Percentiles rank a stretch among this genome's conserved stretches.
Evolutionary conservation across 768 basidiomycete genomes (phyloP).

Genomic region (Terana coerulea): DNA sequence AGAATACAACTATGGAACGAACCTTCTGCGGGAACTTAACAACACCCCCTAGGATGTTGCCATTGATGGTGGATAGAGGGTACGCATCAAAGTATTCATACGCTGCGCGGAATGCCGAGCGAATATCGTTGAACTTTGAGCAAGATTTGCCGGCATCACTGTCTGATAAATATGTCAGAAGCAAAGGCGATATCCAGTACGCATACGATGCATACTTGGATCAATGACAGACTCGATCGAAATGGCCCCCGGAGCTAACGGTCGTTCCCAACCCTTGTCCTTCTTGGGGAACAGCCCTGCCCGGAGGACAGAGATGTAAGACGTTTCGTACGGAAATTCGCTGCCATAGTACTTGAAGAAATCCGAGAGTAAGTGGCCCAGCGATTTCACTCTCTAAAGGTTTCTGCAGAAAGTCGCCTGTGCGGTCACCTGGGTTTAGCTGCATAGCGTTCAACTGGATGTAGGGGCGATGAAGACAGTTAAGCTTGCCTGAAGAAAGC

Average conservation of each 20-base stretch:
- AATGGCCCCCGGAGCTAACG: constrained; percentile 25
- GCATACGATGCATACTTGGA: constrained; percentile 30
- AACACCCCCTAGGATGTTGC: constrained; percentile 22
- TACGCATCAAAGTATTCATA: constrained; percentile 17
- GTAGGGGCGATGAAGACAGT: not conserved
- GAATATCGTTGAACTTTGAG: constrained; percentile 28
- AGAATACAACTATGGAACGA: not conserved
- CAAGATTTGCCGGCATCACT: constrained; percentile 38
- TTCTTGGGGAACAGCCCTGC: constrained; percentile 31
- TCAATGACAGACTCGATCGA: constrained; percentile 42
- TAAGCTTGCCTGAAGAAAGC: constrained; percentile 59
- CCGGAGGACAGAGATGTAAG: constrained; percentile 34
- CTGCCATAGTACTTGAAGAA: constrained; percentile 66
- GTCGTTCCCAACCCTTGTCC: constrained; percentile 29
- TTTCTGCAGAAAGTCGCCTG: constrained; percentile 36
- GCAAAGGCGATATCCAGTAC: not conserved
- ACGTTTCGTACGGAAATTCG: constrained; percentile 35
- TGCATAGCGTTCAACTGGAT: constrained; percentile 22
- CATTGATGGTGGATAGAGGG: not conserved
- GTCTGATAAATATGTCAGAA: constrained; percentile 22
- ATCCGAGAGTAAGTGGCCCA: constrained; percentile 59
- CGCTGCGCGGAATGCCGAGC: constrained; percentile 33
- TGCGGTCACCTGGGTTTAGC: constrained; percentile 60
- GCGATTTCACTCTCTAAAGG: constrained; percentile 46
- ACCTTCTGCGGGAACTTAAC: constrained; percentile 21